Evolutionary conservation across 2,329 filamentous ascomycete species (phyloP), one percentile per base, ranked within the genome.

Genomic region (Curvularia hawaiiensis): DNA sequence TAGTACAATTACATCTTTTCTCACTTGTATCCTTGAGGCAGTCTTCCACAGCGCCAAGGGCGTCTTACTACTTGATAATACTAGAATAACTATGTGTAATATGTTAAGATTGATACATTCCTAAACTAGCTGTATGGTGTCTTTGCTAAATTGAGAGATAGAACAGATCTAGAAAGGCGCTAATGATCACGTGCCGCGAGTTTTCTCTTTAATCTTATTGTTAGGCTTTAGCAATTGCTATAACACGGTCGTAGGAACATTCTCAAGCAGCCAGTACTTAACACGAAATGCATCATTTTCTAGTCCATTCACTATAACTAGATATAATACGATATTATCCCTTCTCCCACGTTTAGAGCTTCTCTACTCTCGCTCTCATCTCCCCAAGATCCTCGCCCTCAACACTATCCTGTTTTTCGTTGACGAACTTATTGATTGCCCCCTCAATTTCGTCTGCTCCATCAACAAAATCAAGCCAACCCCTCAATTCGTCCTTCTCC

Each of bases 381-480:
- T 60, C 75, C 48, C 79, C 76, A 22, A 83, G 68, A 75, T 84
- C 79, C 68, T 85, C 83, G 2, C 79, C 82, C 35, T 81, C 80
- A 41, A 79, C 72, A 40, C 77, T 75, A 74, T 84, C 80, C 57
- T 81, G 65, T 18, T 75, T 74, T 45, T 80, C 78, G 63, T 65
- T 77, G 1, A 77, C 77, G 58, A 81, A 71, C 61, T 74, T 75
- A 59, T 81, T 77, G 22, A 84, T 78, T 14, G 81, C 83, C 48
- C 73, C 71, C 7, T 75, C 75, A 46, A 83, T 75, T 0, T 64
- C 67, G 56, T 83, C 79, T 20, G 83, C 75, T 3, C 83, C 83
- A 64, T 81, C 78, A 45, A 85, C 59, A 60, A 85, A 69, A 77
- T 85, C 83, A 67, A 79, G 76, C 82, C 83, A 85, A 0, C 83